A percentile compares a stretch with the other conserved stretches of the same genome.
Evolutionary conservation across 2,329 filamentous ascomycete species (phyloP).

Genomic region (Calonectria ilicicola): DNA sequence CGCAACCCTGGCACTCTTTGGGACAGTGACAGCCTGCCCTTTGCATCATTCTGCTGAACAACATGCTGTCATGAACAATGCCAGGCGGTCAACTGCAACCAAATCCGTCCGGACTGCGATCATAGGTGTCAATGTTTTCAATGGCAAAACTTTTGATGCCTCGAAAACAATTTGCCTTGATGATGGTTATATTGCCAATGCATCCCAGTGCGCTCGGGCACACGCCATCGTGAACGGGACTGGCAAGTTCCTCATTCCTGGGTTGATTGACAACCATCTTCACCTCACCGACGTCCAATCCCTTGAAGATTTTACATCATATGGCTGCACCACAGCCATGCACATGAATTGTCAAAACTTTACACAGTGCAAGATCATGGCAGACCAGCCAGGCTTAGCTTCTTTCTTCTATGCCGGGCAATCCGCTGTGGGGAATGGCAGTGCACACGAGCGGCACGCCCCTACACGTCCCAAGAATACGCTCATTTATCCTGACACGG

Average conservation of each 20-base stretch:
- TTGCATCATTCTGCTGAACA: background rate
- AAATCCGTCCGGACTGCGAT: background rate
- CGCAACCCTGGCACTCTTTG: background rate
- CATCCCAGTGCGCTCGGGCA: background rate
- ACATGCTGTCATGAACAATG: background rate
- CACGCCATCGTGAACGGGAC: background rate
- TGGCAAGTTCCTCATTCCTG: background rate
- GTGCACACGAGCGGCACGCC: background rate
- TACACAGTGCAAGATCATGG: background rate
- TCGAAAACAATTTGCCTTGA: background rate
- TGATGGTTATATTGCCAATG: background rate
- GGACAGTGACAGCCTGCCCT: background rate
- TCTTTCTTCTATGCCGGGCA: background rate
- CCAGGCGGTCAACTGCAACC: background rate
- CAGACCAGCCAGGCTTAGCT: background rate
- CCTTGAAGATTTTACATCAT: background rate
- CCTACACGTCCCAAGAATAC: background rate
- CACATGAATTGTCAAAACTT: slow-evolving; percentile 4
- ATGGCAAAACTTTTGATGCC: background rate
- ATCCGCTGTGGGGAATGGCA: background rate
- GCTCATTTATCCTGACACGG: background rate
- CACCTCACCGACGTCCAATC: background rate
- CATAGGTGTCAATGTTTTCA: background rate
- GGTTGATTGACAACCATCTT: slow-evolving; percentile 1
- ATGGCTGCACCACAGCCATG: background rate